phyloP scores from a whole-genome alignment of 1,139 yeast species.

The Zygoascus hellenicus region DNA sequence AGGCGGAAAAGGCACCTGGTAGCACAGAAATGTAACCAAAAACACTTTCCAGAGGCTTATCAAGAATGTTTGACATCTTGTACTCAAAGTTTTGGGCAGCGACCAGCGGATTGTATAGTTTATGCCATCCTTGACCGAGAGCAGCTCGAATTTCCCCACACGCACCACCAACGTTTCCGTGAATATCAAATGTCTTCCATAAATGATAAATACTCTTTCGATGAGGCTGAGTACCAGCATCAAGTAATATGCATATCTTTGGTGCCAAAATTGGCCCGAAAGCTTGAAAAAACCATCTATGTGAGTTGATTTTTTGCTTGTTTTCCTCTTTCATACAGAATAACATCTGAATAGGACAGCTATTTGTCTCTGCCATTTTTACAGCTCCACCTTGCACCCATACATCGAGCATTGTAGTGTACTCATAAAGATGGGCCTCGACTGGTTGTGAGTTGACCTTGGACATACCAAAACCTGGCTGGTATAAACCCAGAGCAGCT shows the following conservation, averaged over 20 bases:
- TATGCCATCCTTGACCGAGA: conserved; percentile 50
- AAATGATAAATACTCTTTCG: conserved; percentile 66
- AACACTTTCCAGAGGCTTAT: conserved; percentile 87
- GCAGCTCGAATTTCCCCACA: conserved; percentile 79
- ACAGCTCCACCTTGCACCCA: conserved; percentile 56
- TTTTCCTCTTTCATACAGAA: conserved; percentile 76
- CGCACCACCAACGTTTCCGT: conserved; percentile 77
- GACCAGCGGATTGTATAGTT: conserved; percentile 69
- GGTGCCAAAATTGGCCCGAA: conserved; percentile 69
- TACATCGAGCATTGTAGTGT: conserved; percentile 73
- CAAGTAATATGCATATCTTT: conserved; percentile 62
- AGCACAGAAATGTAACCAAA: conserved; percentile 92
- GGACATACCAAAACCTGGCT: conserved; percentile 77
- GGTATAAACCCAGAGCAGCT: conserved; percentile 71
- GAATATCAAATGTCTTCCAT: conserved; percentile 65
- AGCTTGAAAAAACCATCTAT: conserved; percentile 81
- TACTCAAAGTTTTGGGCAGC: conserved; percentile 97
- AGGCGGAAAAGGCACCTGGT: conserved; percentile 96
- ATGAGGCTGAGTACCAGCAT: conserved; percentile 76
- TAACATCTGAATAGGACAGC: conserved; percentile 64
- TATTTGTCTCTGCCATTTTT: conserved; percentile 48
- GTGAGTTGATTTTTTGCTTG: conserved; percentile 71
- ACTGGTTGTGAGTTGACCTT: conserved; percentile 66
- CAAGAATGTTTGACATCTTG: conserved; percentile 90
- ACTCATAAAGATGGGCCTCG: conserved; percentile 70